Evolutionary conservation across 768 basidiomycete genomes (phyloP).

Genomic region (Pulveroboletus sp.): DNA sequence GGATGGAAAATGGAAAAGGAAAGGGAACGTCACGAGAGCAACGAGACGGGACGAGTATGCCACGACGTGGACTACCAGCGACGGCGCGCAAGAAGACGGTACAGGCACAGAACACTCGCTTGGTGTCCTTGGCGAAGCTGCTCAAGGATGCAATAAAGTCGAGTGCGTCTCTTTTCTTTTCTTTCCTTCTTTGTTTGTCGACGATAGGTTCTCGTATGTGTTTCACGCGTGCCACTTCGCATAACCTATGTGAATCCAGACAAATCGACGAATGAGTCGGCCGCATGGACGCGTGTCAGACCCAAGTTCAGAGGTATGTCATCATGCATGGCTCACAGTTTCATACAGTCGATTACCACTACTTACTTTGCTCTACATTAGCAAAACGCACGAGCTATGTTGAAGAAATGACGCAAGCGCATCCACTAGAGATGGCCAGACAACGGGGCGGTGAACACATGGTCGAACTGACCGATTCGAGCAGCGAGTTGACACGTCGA

Average conservation of each 20-base stretch:
- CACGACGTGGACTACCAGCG: neutral
- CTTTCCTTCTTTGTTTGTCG: neutral
- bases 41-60: neutral
- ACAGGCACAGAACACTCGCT: slow-evolving; percentile 3
- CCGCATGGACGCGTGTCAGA: slow-evolving; percentile 13
- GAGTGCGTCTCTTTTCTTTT: slow-evolving; percentile 12
- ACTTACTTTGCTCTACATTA: neutral
- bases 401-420: slow-evolving; percentile 2
- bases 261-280: slow-evolving; percentile 4
- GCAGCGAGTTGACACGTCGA: slow-evolving; percentile 7
- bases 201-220: neutral
- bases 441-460: neutral
- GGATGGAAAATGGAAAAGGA: neutral
- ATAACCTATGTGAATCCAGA: neutral
- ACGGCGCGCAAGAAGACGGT: slow-evolving; percentile 15
- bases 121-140: slow-evolving; percentile 11
- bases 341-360: neutral
- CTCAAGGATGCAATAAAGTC: slow-evolving; percentile 15
- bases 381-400: slow-evolving; percentile 11
- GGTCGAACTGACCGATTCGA: slow-evolving; percentile 25
- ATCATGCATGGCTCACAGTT: neutral
- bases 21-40: neutral
- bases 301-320: slow-evolving; percentile 16
- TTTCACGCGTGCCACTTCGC: neutral
- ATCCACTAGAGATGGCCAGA: slow-evolving; percentile 12